Evolutionary conservation across 148 eudicot genomes (phyloP), one percentile per base, ranked within the genome.

Genomic region (Fagopyrum tataricum): DNA sequence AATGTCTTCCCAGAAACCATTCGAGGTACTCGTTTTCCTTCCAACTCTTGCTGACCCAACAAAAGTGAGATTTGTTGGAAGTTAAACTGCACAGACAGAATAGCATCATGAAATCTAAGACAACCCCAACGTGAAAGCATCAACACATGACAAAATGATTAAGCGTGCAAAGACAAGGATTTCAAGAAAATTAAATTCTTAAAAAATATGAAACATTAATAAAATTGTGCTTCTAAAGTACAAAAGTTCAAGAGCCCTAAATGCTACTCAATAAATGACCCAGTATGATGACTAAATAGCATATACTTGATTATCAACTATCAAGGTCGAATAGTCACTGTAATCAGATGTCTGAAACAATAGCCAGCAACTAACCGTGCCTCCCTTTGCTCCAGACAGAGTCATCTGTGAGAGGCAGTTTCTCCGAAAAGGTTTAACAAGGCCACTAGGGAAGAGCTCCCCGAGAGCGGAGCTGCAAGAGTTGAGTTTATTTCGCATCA

Each of bases 1-100:
- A 95, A 79, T 4, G 99, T 88, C 83, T 95, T 95, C 48, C 99
- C 99, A 77, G 99, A 95, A 72, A 90, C 96, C 99, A 95, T 95
- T 77, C 96, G 89, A 73, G 99, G 99, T 66, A 95, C 99, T 77
- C 99, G 83, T 83, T 95, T 95, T 69, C 99, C 99, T 84, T 95
- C 99, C 77, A 95, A 85, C 80, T 95, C 99, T 85, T 95, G 99
- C 74, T 92, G 96, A 52, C 99, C 99, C 82, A 95, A 85, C 74
- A 87, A 82, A 55, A 93, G 91, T 76, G 97, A 91, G 70, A 95
- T 95, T 83, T 95, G 99, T 78, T 95, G 99, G 81, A 92, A 95
- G 85, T 95, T 95, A 53, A 95, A 96, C 99, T 95, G 87, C 76
- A 49, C 41, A 76, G 68, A 44, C 62, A 41, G 48, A 68, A 46